Base-by-base conservation (phyloP, 345 rosid species). In the Murraya koenigii region DNA sequence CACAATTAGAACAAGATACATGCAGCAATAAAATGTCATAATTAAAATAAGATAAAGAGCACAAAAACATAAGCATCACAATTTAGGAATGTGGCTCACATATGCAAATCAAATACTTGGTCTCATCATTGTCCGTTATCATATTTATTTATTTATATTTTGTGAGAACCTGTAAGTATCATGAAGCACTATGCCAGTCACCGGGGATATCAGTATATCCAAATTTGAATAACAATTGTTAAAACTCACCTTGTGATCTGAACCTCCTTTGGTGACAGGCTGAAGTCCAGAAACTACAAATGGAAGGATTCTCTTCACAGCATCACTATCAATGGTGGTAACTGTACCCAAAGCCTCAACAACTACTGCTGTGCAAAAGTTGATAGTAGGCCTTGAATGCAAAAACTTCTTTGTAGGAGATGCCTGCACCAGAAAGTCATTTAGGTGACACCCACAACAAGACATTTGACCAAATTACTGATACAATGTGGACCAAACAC, bases 361-460 rank as follows among this genome's bases (percentile, higher is more conserved):
- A 75, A 91, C 84, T 79, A 96, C 94, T 30, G 99, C 97, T 0
- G 97, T 92, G 80, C 94, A 86, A 84, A 96, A 91, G 88, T 87
- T 88, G 69, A 92, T 79, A 26, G 86, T 84, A 4, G 88, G 88
- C 69, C 83, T 94, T 62, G 92, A 86, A 81, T 91, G 87, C 70
- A 86, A 88, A 78, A 79, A 83, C 84, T 94, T 96, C 86, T 92
- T 92, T 69, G 82, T 74, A 17, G 89, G 90, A 82, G 90, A 87
- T 78, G 92, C 94, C 97, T 94, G 81, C 78, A 84, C 30, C 61
- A 66, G 13, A 84, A 7, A 85, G 75, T 47, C 41, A 74, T 26
- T 77, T 35, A 58, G 68, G 54, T 36, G 49, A 78, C 75, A 75
- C 65, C 30, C 66, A 75, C 11, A 28, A 26, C 2, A 81, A 77